phyloP scores from a whole-genome alignment of 2,329 filamentous ascomycete genomes.

The Xylariaceae sp. region DNA sequence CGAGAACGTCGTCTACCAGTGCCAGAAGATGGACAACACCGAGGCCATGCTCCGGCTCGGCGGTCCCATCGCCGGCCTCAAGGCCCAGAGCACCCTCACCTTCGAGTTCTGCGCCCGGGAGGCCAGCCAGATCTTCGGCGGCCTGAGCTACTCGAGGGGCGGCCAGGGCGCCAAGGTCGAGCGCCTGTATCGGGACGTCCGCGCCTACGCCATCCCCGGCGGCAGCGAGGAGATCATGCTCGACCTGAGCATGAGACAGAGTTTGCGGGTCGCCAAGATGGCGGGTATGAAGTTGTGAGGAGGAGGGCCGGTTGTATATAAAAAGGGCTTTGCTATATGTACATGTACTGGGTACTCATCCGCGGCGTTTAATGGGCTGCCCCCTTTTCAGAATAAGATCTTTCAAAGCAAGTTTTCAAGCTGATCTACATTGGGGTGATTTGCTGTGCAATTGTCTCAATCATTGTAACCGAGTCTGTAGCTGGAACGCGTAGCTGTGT shows the following conservation, averaged over 20 bases:
- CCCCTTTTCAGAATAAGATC: too few species aligned
- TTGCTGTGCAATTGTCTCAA: too few species aligned
- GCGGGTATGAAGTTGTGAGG: constrained; percentile 94
- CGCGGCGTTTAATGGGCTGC: too few species aligned
- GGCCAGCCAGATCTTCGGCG: constrained; percentile 96
- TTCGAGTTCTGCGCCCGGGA: constrained; percentile 98
- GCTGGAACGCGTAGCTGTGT: too few species aligned
- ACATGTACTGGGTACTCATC: not conserved
- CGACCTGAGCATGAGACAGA: constrained; percentile 91
- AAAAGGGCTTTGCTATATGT: not conserved
- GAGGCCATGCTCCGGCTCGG: constrained; percentile 96
- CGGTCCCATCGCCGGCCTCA: constrained; percentile 89
- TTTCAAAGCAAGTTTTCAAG: too few species aligned
- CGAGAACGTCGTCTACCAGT: constrained; percentile 93
- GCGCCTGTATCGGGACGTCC: constrained; percentile 89
- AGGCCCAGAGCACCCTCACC: constrained; percentile 90
- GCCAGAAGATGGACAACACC: constrained; percentile 87
- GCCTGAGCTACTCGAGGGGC: constrained; percentile 86
- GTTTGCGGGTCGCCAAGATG: constrained; percentile 82
- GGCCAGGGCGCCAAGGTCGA: constrained; percentile 96
- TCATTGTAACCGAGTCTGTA: too few species aligned
- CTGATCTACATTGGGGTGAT: too few species aligned
- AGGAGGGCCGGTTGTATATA: not conserved
- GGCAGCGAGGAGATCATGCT: constrained; percentile 99
- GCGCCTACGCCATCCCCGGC: constrained; percentile 94